A percentile compares a stretch with the other conserved stretches of the same genome.
These are phyloP conservation scores for Hypoxylon intermedium DNA, from an alignment of 495 filamentous ascomycete species.

Conservation along the genomic window DNA sequence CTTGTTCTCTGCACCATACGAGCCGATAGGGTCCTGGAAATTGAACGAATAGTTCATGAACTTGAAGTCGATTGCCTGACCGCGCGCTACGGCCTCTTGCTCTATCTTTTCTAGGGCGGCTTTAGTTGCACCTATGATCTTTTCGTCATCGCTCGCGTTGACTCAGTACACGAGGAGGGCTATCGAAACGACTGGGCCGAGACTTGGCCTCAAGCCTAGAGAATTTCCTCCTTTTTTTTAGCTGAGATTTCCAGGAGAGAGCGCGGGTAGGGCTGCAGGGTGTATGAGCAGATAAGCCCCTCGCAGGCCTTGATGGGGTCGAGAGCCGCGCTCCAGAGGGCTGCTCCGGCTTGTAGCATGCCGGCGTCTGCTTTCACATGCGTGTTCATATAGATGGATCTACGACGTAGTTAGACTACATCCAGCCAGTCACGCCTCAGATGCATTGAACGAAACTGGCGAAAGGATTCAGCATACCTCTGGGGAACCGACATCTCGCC, in stretches of 20 bases:
- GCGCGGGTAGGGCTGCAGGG: constrained; percentile 39
- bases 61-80: constrained; percentile 31
- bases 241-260: constrained; percentile 25
- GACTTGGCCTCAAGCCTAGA: constrained; percentile 26
- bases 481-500: neutral
- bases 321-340: constrained; percentile 20
- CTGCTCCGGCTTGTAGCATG: constrained; percentile 12
- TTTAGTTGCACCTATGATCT: constrained; percentile 11
- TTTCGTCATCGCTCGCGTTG: constrained; percentile 25
- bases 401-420: neutral
- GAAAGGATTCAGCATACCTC: neutral
- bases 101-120: constrained; percentile 18
- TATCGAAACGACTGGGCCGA: constrained; percentile 27
- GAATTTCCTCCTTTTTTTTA: constrained; percentile 41
- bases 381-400: constrained; percentile 31
- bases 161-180: constrained; percentile 25
- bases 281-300: constrained; percentile 19
- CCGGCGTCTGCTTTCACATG: constrained; percentile 30
- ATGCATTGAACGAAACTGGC: neutral
- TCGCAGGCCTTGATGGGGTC: constrained; percentile 9
- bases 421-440: neutral
- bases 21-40: constrained; percentile 53
- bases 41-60: constrained; percentile 54
- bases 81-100: constrained; percentile 22
- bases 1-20: constrained; percentile 57